Conservation (phyloP, 495 filamentous ascomycete genomes). For the Collariella sp. region DNA sequence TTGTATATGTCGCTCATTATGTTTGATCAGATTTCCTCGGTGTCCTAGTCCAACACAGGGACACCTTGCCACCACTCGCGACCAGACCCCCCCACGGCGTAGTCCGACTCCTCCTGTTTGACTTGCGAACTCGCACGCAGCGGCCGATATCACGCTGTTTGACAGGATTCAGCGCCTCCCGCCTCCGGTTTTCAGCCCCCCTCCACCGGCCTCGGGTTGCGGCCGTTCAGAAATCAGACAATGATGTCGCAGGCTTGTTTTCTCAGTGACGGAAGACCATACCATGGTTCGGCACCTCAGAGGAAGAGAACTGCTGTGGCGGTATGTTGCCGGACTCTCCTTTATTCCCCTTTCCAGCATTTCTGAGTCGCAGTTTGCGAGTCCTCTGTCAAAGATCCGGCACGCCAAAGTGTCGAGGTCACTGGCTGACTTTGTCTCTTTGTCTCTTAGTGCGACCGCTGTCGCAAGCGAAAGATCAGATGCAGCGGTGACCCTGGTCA, state of each 20-base stretch:
- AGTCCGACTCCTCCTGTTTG: background rate
- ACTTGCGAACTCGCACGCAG: background rate
- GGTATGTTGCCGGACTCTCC: no score
- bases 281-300: conserved; percentile 38
- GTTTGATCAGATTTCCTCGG: background rate
- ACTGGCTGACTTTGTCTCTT: background rate
- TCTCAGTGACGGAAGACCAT: conserved; percentile 32
- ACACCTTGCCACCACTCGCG: background rate
- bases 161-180: background rate
- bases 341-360: no score
- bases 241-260: conserved; percentile 39
- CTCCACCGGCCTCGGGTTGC: background rate
- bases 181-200: background rate
- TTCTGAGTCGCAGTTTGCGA: no score
- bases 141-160: background rate
- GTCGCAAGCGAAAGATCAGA: conserved; percentile 90
- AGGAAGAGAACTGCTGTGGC: conserved; percentile 59
- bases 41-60: background rate
- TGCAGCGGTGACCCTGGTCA: conserved; percentile 81
- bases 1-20: conserved; percentile 11
- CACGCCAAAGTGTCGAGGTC: no score
- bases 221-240: conserved; percentile 20
- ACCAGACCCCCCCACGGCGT: background rate
- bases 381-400: no score
- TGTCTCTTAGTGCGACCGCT: conserved; percentile 68